These are phyloP conservation scores for Allium cepa DNA, from an alignment of 106 monocot genomes.

Conservation along the genomic window DNA sequence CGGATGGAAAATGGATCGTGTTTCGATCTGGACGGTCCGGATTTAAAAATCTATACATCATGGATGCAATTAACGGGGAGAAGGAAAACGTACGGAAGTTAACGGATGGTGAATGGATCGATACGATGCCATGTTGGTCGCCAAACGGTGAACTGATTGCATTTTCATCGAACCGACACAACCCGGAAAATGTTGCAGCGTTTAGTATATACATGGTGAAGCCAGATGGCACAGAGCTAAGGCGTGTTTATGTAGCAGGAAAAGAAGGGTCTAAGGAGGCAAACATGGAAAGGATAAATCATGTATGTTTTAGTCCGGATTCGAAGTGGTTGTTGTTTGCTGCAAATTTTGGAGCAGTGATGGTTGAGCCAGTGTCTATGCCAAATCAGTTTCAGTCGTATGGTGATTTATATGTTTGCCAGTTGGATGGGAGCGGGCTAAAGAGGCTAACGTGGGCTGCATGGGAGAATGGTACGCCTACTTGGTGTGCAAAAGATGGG, in stretches of 20 bases:
- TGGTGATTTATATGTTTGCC: slow-evolving; percentile 57
- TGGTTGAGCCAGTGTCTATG: slow-evolving; percentile 50
- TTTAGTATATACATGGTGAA: slow-evolving; percentile 53
- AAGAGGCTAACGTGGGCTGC: slow-evolving; percentile 56
- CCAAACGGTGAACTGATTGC: slow-evolving; percentile 67
- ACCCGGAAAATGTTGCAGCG: slow-evolving; percentile 26
- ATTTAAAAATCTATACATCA: slow-evolving; percentile 72
- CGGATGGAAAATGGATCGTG: slow-evolving; percentile 63
- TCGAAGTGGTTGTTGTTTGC: slow-evolving; percentile 43
- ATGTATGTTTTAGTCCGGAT: slow-evolving; percentile 69
- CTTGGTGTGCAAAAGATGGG: slow-evolving; percentile 30
- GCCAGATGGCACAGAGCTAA: slow-evolving; percentile 53
- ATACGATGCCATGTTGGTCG: slow-evolving; percentile 96
- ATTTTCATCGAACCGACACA: slow-evolving; percentile 89
- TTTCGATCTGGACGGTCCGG: slow-evolving; percentile 86
- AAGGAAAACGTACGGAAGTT: slow-evolving; percentile 27
- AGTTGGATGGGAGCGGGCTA: slow-evolving; percentile 49
- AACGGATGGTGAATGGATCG: slow-evolving; percentile 76
- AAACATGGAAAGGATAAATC: slow-evolving; percentile 74
- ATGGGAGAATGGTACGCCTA: slow-evolving; percentile 83
- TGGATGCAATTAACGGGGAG: slow-evolving; percentile 62
- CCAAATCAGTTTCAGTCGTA: slow-evolving; percentile 90
- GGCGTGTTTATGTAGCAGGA: slow-evolving; percentile 36
- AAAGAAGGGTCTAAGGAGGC: background rate
- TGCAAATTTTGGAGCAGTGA: slow-evolving; percentile 48